phyloP scores from a whole-genome alignment of 179 eudicot genomes.

The Beta lomatogona region DNA sequence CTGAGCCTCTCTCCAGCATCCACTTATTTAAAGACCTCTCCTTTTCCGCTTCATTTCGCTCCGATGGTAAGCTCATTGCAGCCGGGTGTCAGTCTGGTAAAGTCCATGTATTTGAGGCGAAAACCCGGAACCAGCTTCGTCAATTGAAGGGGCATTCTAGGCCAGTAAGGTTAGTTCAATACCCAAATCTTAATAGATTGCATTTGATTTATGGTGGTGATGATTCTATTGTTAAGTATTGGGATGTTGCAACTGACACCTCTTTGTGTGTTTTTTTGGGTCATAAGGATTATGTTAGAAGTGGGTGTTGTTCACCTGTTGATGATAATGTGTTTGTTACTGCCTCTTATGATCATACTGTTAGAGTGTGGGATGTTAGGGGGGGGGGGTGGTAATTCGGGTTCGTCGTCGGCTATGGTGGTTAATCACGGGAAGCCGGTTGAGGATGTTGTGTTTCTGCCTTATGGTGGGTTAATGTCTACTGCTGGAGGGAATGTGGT shows the following conservation, averaged over 20 bases:
- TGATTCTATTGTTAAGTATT: conserved; percentile 72
- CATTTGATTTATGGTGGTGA: conserved; percentile 77
- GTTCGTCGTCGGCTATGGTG: conserved; percentile 52
- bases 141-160: conserved; percentile 54
- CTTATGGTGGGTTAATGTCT: conserved; percentile 76
- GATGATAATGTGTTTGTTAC: conserved; percentile 77
- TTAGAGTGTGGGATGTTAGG: conserved; percentile 90
- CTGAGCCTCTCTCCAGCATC: conserved; percentile 40
- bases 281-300: conserved; percentile 83
- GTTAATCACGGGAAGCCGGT: conserved; percentile 79
- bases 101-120: conserved; percentile 66
- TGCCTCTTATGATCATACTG: conserved; percentile 76
- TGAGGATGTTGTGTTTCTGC: conserved; percentile 68
- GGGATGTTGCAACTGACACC: conserved; percentile 72
- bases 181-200: conserved; percentile 59
- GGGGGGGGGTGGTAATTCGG: conserved; percentile 22
- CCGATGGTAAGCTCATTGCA: conserved; percentile 72
- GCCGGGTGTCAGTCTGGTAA: conserved; percentile 57
- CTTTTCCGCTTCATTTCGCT: conserved; percentile 63
- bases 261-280: conserved; percentile 45
- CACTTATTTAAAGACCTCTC: conserved; percentile 55
- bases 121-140: conserved; percentile 49
- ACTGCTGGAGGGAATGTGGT: conserved; percentile 80
- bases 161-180: conserved; percentile 59
- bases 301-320: conserved; percentile 61